phyloP scores from a whole-genome alignment of 768 basidiomycete genomes.

The Termitomyces sp. region DNA sequence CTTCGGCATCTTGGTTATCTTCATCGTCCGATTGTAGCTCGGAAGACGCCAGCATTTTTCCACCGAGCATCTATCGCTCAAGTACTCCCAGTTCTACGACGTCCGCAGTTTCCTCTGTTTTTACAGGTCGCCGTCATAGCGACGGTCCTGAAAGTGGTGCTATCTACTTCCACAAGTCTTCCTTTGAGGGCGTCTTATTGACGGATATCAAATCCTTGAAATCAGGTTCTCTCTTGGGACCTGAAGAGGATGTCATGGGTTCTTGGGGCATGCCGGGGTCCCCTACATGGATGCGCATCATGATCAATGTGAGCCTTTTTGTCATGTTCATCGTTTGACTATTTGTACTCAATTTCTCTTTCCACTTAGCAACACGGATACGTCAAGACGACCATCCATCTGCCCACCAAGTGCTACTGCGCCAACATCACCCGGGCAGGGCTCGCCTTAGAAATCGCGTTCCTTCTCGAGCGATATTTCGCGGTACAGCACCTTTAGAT shows the following conservation, averaged over 20 bases:
- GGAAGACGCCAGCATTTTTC: neutral
- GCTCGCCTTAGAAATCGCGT: slow-evolving; percentile 8
- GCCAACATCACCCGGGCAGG: slow-evolving; percentile 8
- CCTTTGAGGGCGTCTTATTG: neutral
- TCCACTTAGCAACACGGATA: slow-evolving; percentile 8
- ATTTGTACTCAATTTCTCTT: neutral
- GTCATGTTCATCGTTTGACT: neutral
- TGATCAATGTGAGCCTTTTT: slow-evolving; percentile 4
- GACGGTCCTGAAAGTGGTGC: neutral
- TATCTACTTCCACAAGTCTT: slow-evolving; percentile 4
- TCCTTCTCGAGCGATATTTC: slow-evolving; percentile 6
- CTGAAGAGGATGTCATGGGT: slow-evolving; percentile 7
- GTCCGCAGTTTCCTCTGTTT: neutral
- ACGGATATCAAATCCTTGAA: slow-evolving; percentile 4
- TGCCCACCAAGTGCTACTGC: slow-evolving; percentile 8
- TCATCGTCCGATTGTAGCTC: neutral
- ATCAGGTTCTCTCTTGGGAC: neutral
- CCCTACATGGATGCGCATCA: slow-evolving; percentile 4
- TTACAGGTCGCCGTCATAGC: neutral
- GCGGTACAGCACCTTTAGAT: neutral
- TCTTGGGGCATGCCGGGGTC: slow-evolving; percentile 6
- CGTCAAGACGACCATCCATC: slow-evolving; percentile 2
- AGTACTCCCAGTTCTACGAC: neutral
- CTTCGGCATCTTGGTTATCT: neutral
- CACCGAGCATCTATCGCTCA: neutral